These are phyloP conservation scores for Trichophaea hybrida DNA, from an alignment of 2,329 filamentous ascomycete genomes.

Conservation along the genomic window DNA sequence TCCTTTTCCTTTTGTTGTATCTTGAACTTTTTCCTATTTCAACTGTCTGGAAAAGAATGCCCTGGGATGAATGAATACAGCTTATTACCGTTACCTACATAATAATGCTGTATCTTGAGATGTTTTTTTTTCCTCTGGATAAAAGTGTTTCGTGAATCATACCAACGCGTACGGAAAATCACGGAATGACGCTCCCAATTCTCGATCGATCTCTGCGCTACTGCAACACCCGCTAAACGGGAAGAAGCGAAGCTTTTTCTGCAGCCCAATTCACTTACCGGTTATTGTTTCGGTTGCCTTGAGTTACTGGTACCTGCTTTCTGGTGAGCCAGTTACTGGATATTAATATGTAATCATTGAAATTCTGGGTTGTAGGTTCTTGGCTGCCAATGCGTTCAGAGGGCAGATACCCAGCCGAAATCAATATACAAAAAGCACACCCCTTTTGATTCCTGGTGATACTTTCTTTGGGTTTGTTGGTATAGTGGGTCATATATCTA, in stretches of 20 bases:
- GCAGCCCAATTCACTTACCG: not conserved
- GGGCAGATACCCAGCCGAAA: no score
- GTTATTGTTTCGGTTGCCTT: no score
- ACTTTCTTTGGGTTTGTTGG: no score
- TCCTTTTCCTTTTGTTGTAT: constrained; percentile 5
- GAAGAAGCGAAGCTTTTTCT: not conserved
- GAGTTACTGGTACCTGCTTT: no score
- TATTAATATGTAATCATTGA: no score
- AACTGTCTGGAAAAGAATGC: not conserved
- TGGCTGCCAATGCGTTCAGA: no score
- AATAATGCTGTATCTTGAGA: not conserved
- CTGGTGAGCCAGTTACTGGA: no score
- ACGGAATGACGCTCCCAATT: not conserved
- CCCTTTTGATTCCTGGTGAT: no score
- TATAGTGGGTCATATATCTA: no score
- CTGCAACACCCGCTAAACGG: not conserved
- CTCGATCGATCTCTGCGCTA: not conserved
- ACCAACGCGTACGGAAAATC: not conserved
- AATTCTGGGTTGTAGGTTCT: no score
- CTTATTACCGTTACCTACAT: not conserved
- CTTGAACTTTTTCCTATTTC: not conserved
- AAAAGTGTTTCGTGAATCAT: not conserved
- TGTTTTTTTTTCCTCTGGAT: not conserved
- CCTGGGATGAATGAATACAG: not conserved
- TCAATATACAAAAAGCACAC: no score